Evolutionary conservation across 2,329 filamentous ascomycete genomes (phyloP), one percentile per base, ranked within the genome.

Genomic region (Monosporascus sp.): DNA sequence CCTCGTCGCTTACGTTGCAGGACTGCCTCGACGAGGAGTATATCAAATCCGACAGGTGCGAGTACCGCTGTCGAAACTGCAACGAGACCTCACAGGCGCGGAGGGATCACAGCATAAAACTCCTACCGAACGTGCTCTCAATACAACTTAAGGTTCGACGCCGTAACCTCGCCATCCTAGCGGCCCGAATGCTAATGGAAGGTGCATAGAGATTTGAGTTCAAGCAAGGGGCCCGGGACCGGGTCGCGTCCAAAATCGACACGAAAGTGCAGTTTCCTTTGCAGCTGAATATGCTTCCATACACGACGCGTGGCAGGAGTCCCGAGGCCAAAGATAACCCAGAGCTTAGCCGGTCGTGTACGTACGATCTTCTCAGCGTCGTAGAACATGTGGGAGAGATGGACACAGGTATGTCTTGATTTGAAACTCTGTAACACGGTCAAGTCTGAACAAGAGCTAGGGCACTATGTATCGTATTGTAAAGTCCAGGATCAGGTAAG

Each of bases 371-470:
- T 1, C 81, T 92, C 18, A 91, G 89, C 57, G 92, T 96, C 3
- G 88, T 97, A 22, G 92, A 96, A 39, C 93, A 97, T 65, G 89
- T 95, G 55, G 93, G 93, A 49, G 90, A 93, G 69, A 88, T 97
- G 53, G 91, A 97, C 63, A 91, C 90, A 1, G 93, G 72, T 73
- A 58, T 57, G 65, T 57, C 18, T 38, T 15, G 11, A 14, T 20
- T 20, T 42, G 15, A 27, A 17, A 14, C 42, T 14, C 22, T 22
- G 22, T 7, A 17, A 31, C 17, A 7, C 44, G 5, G n/a, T 9
- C 4, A 20, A 44, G 51, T 39, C 44, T 47, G 46, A 50, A 50
- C 25, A 46, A 41, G 39, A 18, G 17, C 48, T 52, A 74, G 73
- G 92, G 17, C 91, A 97, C 67, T 97, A 96, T 65, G 85, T 92